Conservation (phyloP, 1,284 basidiomycete species). For the Erythrobasidium hasegawianum region DNA sequence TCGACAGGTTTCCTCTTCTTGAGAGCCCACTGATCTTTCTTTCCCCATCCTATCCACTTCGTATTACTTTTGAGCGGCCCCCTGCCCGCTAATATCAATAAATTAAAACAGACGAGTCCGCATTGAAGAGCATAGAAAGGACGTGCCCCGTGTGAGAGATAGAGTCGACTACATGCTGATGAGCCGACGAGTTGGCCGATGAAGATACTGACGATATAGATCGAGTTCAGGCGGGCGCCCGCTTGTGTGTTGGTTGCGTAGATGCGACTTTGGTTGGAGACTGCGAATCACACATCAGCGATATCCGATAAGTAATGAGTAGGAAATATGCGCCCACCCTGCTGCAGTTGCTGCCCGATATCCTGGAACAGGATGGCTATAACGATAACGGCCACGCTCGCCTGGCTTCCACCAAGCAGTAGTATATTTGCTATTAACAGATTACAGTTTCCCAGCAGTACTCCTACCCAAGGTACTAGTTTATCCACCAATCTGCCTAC, state of each 20-base stretch:
- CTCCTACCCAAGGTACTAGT: constrained; percentile 64
- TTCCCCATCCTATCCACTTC: constrained; percentile 34
- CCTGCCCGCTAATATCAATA: constrained; percentile 3
- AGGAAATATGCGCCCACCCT: constrained; percentile 45
- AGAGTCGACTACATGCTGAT: constrained; percentile 11
- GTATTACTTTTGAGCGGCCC: constrained; percentile 22
- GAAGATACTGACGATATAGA: constrained; percentile 54
- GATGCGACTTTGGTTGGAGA: constrained; percentile 30
- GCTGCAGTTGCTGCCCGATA: constrained; percentile 54
- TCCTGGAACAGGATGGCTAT: constrained; percentile 55
- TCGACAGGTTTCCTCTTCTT: constrained; percentile 8
- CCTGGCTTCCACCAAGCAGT: constrained; percentile 59
- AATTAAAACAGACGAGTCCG: constrained; percentile 12
- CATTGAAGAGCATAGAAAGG: constrained; percentile 21
- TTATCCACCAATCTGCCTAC: constrained; percentile 61
- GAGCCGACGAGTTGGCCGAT: constrained; percentile 33
- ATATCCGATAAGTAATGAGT: not conserved
- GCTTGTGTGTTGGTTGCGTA: constrained; percentile 58
- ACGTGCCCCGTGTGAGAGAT: constrained; percentile 15
- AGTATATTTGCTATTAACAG: constrained; percentile 50
- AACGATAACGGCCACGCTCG: constrained; percentile 59
- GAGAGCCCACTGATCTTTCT: constrained; percentile 19
- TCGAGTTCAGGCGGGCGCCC: constrained; percentile 61
- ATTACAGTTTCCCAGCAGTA: constrained; percentile 54
- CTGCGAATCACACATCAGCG: not conserved